Percentiles rank a stretch among this genome's conserved stretches.
phyloP scores from a whole-genome alignment of 164 flowering plant genomes.

The Kingdonia uniflora region DNA sequence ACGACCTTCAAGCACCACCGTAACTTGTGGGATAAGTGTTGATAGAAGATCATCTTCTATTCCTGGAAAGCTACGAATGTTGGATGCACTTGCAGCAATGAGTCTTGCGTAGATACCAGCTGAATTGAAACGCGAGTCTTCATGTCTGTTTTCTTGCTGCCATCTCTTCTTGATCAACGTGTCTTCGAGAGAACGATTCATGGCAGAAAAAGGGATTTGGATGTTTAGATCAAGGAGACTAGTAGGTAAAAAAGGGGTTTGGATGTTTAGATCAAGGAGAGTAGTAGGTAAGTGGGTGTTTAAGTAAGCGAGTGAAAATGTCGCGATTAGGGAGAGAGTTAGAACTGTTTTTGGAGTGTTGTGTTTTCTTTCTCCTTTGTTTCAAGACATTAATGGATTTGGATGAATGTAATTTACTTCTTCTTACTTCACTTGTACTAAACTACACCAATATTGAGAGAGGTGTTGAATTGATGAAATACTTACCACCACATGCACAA shows the following conservation, averaged over 20 bases:
- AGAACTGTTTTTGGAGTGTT: no score
- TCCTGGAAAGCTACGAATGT: slow-evolving; percentile 16
- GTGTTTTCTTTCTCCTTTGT: neutral
- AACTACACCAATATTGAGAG: neutral
- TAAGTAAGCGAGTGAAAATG: no score
- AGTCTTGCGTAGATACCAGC: slow-evolving; percentile 9
- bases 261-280: neutral
- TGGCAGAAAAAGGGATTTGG: slow-evolving; percentile 1
- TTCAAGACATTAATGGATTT: slow-evolving; percentile 14
- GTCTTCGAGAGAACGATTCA: slow-evolving; percentile 23
- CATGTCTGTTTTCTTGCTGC: slow-evolving; percentile 24
- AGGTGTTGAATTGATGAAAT: slow-evolving; percentile 1
- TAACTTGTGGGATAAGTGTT: slow-evolving; percentile 52
- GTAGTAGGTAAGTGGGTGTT: neutral
- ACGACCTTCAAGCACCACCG: slow-evolving; percentile 75
- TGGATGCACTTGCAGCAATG: slow-evolving; percentile 9
- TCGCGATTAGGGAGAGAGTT: no score
- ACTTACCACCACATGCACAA: neutral
- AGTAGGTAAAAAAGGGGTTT: slow-evolving; percentile 7
- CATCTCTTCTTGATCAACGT: slow-evolving; percentile 22
- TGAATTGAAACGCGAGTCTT: slow-evolving; percentile 3
- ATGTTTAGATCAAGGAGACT: slow-evolving; percentile 4
- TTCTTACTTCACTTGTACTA: no score
- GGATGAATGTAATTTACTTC: neutral
- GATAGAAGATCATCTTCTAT: slow-evolving; percentile 30